Base-by-base conservation (phyloP, 768 basidiomycete genomes). In the Pleurotus salmoneostramineus region DNA sequence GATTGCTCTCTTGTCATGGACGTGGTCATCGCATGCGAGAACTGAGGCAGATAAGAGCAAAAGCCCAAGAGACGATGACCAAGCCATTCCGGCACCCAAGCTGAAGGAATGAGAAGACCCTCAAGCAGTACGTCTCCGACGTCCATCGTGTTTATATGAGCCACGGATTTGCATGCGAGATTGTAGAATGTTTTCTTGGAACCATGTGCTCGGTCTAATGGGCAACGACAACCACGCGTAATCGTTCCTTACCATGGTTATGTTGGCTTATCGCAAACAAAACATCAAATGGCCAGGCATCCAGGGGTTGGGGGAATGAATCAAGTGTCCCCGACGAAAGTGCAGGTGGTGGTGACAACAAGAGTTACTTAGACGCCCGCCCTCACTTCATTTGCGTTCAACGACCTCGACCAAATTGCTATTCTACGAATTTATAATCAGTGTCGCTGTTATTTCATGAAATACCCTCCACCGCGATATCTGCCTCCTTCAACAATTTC, bases 1-100 rank as follows among this genome's bases (percentile, higher is more conserved):
- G 51, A 71, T 68, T 51, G 74, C 72, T 55, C 78, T 74, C 58
- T 69, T 73, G 50, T 60, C 57, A 56, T 70, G 68, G 21, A 49
- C 61, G 57, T 74, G 74, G 27, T 57, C 66, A 56, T 55, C 65
- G 52, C 68, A 71, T 17, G 67, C 66, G 46, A n/a, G n/a, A n/a
- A n/a, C n/a, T n/a, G n/a, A n/a, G n/a, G n/a, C n/a, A n/a, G n/a
- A n/a, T n/a, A n/a, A 14, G 43, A 31, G 21, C 50, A 36, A 7
- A 46, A 36, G 33, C 45, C 52, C 43, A 63, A 48, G 17, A 57
- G 50, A 35, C 33, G 50, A 27, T 34, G n/a, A 34, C 50, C 36
- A n/a, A 51, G 50, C 50, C 33, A n/a, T 27, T 31, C 11, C 33
- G 50, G n/a, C n/a, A n/a, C n/a, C n/a, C n/a, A n/a, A n/a, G n/a